phyloP scores from a whole-genome alignment of 495 filamentous ascomycete species.

The Cryomyces antarcticus region DNA sequence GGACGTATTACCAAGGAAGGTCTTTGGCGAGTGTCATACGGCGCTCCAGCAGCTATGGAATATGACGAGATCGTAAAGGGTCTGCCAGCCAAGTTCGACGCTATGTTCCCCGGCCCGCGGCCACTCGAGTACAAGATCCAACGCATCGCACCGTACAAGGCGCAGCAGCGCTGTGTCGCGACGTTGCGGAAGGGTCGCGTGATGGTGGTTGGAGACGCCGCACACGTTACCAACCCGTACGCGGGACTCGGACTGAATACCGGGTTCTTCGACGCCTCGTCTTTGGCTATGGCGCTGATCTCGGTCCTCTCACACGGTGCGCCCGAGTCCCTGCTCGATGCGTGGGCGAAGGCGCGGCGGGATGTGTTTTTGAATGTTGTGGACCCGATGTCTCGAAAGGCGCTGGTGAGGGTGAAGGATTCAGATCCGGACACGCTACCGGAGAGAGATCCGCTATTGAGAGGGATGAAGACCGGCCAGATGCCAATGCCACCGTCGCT shows the following conservation, averaged over 20 bases:
- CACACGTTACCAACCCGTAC: constrained; percentile 7
- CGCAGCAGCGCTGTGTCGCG: constrained; percentile 5
- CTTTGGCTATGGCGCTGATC: constrained; percentile 3
- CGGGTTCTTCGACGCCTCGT: constrained; percentile 6
- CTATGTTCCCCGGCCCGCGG: constrained; percentile 6
- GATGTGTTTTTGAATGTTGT: constrained; percentile 11
- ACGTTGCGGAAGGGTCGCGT: constrained; percentile 5
- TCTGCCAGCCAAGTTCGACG: constrained; percentile 4
- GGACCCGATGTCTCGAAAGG: constrained; percentile 6
- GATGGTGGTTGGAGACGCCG: constrained; percentile 7
- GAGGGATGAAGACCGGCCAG: constrained; percentile 1
- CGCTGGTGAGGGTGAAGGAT: constrained; percentile 5
- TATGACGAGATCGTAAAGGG: constrained; percentile 1
- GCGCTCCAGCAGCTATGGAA: constrained; percentile 1
- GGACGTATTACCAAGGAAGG: constrained; percentile 5
- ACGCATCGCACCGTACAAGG: constrained; percentile 4
- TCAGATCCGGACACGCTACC: constrained; percentile 2
- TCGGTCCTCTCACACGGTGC: constrained; percentile 4
- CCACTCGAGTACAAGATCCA: constrained; percentile 5
- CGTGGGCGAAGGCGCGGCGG: constrained; percentile 7
- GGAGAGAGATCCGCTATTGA: constrained; percentile 7
- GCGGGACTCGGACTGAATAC: constrained; percentile 6
- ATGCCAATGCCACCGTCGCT: background rate
- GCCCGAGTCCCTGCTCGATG: constrained; percentile 6
- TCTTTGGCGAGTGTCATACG: constrained; percentile 7